Percentiles rank a stretch among this genome's conserved stretches.
Conservation (phyloP, 2,329 filamentous ascomycete species). For the Helminthosporium solani region DNA sequence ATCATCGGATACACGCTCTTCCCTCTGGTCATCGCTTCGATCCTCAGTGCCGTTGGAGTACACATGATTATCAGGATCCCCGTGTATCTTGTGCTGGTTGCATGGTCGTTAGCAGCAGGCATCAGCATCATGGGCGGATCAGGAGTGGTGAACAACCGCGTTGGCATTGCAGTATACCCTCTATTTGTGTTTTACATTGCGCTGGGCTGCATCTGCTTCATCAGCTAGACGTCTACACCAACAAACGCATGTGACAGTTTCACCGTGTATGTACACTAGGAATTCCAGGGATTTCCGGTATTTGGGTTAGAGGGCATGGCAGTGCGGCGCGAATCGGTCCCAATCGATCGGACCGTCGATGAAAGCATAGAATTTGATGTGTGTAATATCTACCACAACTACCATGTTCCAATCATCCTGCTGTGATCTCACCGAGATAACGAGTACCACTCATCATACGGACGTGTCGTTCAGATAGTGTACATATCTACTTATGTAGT, state of each 20-base stretch:
- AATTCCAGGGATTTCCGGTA: background rate
- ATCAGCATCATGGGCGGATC: conserved; percentile 95
- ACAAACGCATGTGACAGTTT: conserved; percentile 5
- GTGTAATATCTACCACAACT: too few relatives aligned
- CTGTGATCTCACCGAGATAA: too few relatives aligned
- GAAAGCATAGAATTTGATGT: too few relatives aligned
- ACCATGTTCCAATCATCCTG: too few relatives aligned
- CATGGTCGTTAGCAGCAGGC: conserved; percentile 91
- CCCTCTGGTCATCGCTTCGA: conserved; percentile 87
- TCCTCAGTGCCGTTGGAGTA: conserved; percentile 81
- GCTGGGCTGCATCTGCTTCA: conserved; percentile 93
- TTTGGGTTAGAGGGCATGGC: too few relatives aligned
- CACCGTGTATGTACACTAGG: conserved; percentile 4
- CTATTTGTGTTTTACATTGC: conserved; percentile 93
- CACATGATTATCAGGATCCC: conserved; percentile 82
- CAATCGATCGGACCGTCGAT: background rate
- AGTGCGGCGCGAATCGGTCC: background rate
- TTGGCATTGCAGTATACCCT: conserved; percentile 91
- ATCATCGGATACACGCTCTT: conserved; percentile 99
- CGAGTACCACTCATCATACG: too few relatives aligned
- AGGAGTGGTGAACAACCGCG: conserved; percentile 91
- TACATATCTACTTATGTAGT: too few relatives aligned
- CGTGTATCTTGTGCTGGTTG: conserved; percentile 82
- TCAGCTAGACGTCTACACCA: conserved; percentile 63
- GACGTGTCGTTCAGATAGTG: too few relatives aligned